Evolutionary conservation across 768 basidiomycete genomes (phyloP).

Genomic region (Tricholoma terreum): DNA sequence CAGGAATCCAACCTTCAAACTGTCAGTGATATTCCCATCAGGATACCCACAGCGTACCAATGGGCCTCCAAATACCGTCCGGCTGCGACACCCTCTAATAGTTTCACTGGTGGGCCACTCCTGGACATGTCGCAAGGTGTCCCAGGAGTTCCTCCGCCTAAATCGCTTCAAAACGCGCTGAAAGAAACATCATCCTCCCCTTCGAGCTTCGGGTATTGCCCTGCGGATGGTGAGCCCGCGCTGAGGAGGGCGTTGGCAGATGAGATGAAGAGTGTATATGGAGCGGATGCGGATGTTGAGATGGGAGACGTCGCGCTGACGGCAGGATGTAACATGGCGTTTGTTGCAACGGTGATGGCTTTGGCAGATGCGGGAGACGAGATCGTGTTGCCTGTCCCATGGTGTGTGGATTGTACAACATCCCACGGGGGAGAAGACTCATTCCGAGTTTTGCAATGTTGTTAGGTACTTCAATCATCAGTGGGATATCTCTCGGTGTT

Average conservation of each 20-base stretch:
- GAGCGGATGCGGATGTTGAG: conserved; percentile 42
- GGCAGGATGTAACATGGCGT: conserved; percentile 73
- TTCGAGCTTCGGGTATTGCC: conserved; percentile 51
- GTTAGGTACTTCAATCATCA: conserved; percentile 65
- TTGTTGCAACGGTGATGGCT: conserved; percentile 56
- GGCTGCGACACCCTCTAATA: conserved; percentile 12
- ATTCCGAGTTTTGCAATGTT: background rate
- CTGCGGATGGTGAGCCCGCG: conserved; percentile 53
- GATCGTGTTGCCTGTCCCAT: conserved; percentile 69
- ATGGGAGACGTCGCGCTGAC: conserved; percentile 64
- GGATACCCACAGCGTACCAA: conserved; percentile 56
- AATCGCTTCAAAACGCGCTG: conserved; percentile 47
- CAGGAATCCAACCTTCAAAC: background rate
- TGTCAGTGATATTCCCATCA: conserved; percentile 17
- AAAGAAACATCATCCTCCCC: conserved; percentile 41
- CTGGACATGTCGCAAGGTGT: conserved; percentile 77
- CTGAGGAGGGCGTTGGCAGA: conserved; percentile 51
- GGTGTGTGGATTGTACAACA: conserved; percentile 34
- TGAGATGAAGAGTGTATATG: conserved; percentile 65
- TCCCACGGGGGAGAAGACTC: background rate
- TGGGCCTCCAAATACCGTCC: conserved; percentile 49
- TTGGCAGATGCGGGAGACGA: conserved; percentile 71
- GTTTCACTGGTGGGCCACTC: conserved; percentile 38
- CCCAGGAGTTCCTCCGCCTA: conserved; percentile 63
- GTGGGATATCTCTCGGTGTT: conserved; percentile 29